phyloP scores from a whole-genome alignment of 1,139 yeast genomes.

The Candida sojae region DNA sequence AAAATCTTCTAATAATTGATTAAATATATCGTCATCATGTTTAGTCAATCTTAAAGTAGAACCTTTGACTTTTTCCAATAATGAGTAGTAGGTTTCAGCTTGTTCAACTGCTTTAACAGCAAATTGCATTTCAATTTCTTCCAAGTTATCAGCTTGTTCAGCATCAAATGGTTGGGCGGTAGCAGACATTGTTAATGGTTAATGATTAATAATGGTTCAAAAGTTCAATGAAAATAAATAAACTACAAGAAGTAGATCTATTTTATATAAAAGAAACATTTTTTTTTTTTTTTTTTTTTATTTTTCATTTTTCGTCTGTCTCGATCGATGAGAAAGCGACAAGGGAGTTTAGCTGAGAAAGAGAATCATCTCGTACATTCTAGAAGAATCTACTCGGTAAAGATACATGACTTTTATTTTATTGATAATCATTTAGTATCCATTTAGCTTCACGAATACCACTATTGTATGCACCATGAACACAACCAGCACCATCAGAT shows the following conservation, averaged over 20 bases:
- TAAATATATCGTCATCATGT: constrained; percentile 80
- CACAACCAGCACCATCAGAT: constrained; percentile 80
- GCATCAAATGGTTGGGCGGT: constrained; percentile 38
- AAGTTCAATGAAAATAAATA: not conserved
- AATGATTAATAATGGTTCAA: not conserved
- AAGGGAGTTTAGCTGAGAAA: no score
- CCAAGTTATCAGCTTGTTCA: constrained; percentile 59
- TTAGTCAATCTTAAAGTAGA: constrained; percentile 75
- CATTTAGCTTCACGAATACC: constrained; percentile 70
- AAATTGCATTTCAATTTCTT: constrained; percentile 87
- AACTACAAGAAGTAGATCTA: not conserved
- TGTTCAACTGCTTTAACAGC: constrained; percentile 98
- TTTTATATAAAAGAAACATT: no score
- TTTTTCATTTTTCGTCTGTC: not conserved
- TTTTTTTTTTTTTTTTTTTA: not conserved
- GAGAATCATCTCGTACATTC: constrained; percentile 5
- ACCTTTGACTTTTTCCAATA: constrained; percentile 75
- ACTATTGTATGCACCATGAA: constrained; percentile 74
- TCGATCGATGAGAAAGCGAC: not conserved
- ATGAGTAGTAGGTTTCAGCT: constrained; percentile 90
- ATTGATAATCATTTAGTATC: constrained; percentile 27
- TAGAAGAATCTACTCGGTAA: not conserved
- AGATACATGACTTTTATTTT: no score
- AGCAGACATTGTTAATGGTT: constrained; percentile 11
- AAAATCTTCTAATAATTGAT: constrained; percentile 67